Evolutionary conservation across 2,329 filamentous ascomycete species (phyloP).

Genomic region (Penicillium sp.): DNA sequence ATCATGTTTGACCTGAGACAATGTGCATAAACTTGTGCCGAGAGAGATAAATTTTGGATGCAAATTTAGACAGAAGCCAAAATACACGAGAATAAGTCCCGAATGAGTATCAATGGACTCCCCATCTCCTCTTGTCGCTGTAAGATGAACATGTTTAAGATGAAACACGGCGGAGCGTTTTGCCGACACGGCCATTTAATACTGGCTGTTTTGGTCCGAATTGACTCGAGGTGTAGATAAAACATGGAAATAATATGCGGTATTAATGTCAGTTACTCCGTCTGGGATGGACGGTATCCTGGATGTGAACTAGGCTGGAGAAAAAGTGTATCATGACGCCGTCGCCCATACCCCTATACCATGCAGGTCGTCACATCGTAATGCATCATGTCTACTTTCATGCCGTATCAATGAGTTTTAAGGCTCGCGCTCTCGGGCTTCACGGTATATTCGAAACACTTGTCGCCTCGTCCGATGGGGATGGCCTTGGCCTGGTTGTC

Average conservation of each 20-base stretch:
- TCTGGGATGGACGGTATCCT: neutral
- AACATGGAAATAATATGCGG: neutral
- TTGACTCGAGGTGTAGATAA: constrained; percentile 3
- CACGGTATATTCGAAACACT: constrained; percentile 35
- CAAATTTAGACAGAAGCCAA: no score
- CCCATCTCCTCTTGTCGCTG: constrained; percentile 12
- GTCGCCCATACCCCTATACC: neutral
- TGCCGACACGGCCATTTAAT: constrained; percentile 4
- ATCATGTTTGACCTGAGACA: no score
- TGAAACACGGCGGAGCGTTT: constrained; percentile 21
- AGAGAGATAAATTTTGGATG: no score
- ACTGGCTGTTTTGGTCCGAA: constrained; percentile 6
- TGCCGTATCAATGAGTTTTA: neutral
- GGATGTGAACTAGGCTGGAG: neutral
- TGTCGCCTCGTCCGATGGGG: constrained; percentile 45
- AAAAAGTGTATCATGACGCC: neutral
- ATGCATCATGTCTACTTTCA: neutral
- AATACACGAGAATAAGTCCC: no score
- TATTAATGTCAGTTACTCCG: constrained; percentile 1
- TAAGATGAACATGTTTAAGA: constrained; percentile 18
- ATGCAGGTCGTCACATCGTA: neutral
- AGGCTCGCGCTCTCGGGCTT: constrained; percentile 4
- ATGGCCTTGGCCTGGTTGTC: constrained; percentile 49
- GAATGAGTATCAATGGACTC: constrained; percentile 8
- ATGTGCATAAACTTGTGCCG: no score